Evolutionary conservation across 139 green algal species (phyloP).

Genomic region (Coelastrella sp.): DNA sequence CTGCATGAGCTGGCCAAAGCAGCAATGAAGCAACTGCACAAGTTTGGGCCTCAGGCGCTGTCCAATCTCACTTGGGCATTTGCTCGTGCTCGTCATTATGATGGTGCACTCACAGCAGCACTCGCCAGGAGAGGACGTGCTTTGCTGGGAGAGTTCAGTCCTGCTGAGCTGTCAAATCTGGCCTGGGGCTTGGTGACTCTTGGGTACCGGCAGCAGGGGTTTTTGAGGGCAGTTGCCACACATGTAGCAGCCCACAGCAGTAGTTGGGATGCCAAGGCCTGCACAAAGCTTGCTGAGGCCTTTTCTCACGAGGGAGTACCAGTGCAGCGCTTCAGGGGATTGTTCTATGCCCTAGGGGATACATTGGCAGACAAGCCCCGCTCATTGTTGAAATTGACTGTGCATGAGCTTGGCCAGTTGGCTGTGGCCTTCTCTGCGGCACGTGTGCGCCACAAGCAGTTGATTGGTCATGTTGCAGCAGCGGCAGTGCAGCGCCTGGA

Average conservation of each 20-base stretch:
- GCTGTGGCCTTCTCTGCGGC: slow-evolving; percentile 12
- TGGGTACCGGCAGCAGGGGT: background rate
- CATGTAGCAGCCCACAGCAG: background rate
- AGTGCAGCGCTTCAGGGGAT: background rate
- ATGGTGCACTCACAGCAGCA: slow-evolving; percentile 19
- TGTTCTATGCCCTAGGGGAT: slow-evolving; percentile 14
- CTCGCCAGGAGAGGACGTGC: background rate
- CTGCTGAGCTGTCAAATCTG: slow-evolving; percentile 19
- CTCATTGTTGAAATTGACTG: background rate
- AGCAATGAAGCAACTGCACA: background rate
- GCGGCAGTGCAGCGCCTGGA: background rate
- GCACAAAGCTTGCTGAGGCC: background rate
- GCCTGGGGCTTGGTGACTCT: slow-evolving; percentile 26
- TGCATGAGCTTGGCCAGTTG: slow-evolving; percentile 41
- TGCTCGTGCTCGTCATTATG: slow-evolving; percentile 39
- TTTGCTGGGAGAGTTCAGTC: slow-evolving; percentile 19
- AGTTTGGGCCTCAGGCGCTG: slow-evolving; percentile 49
- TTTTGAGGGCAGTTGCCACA: background rate
- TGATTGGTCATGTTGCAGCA: background rate
- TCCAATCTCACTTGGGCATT: slow-evolving; percentile 61
- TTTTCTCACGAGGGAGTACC: background rate
- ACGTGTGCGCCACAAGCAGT: slow-evolving; percentile 5
- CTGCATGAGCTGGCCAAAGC: slow-evolving; percentile 22
- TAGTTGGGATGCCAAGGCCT: slow-evolving; percentile 29
- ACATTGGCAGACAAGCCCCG: background rate